A percentile compares a stretch with the other conserved stretches of the same genome.
Evolutionary conservation across 2,329 filamentous ascomycete genomes (phyloP).

Genomic region (Pestalotiopsis sp.): DNA sequence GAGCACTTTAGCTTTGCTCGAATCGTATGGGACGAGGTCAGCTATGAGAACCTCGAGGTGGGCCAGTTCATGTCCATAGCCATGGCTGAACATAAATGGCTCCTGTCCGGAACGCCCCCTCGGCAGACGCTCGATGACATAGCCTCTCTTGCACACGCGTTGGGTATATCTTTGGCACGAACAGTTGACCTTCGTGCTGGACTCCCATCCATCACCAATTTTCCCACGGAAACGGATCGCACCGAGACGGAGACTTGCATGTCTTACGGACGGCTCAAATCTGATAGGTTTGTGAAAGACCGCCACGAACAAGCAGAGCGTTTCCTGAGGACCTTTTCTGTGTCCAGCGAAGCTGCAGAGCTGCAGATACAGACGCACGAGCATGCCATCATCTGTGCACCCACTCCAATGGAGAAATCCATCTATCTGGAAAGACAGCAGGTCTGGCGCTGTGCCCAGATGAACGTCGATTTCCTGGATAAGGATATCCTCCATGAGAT

Average conservation of each 20-base stretch:
- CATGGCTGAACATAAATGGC: conserved; percentile 40
- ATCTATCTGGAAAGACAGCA: conserved; percentile 33
- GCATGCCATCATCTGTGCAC: conserved; percentile 28
- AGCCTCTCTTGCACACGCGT: conserved; percentile 34
- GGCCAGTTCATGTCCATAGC: conserved; percentile 35
- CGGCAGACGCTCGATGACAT: conserved; percentile 37
- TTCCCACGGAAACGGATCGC: conserved; percentile 30
- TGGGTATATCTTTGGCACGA: conserved; percentile 43
- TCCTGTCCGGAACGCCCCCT: conserved; percentile 46
- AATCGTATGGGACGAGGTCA: conserved; percentile 47
- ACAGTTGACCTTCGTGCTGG: conserved; percentile 30
- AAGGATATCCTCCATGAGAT: conserved; percentile 9
- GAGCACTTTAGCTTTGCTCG: conserved; percentile 40
- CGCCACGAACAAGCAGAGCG: conserved; percentile 35
- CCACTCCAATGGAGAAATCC: conserved; percentile 24
- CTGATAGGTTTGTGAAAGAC: conserved; percentile 35
- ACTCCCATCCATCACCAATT: conserved; percentile 38
- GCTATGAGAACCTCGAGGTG: conserved; percentile 36
- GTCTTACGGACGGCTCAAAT: conserved; percentile 34
- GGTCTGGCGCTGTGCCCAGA: conserved; percentile 27
- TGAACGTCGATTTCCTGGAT: conserved; percentile 26
- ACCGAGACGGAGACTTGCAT: conserved; percentile 36
- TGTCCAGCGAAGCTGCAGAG: conserved; percentile 28
- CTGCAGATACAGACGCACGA: conserved; percentile 21
- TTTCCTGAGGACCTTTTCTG: conserved; percentile 35